Conservation (phyloP, 495 filamentous ascomycete genomes). For the Cenococcum geophilum region DNA sequence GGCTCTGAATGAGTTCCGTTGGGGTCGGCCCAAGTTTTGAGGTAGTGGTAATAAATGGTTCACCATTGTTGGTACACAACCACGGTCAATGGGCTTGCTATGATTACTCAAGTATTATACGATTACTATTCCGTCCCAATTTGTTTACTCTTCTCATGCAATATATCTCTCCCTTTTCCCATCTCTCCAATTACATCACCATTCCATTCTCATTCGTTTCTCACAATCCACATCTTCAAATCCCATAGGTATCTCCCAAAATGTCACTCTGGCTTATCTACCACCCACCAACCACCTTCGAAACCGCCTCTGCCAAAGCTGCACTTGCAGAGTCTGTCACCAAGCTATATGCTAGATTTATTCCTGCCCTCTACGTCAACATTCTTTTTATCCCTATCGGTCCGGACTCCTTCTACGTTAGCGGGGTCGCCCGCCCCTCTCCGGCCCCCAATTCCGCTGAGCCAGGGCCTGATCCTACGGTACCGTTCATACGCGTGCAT, state of each 20-base stretch:
- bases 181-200: neutral
- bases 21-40: neutral
- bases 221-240: neutral
- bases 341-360: slow-evolving; percentile 29
- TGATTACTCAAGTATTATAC: neutral
- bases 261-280: slow-evolving; percentile 42
- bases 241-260: neutral
- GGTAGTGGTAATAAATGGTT: neutral
- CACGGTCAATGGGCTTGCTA: no score
- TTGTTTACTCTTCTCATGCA: neutral
- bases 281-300: slow-evolving; percentile 35
- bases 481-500: slow-evolving; percentile 36
- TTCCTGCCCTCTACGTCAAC: slow-evolving; percentile 41
- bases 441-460: neutral
- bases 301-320: slow-evolving; percentile 25
- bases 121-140: neutral
- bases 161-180: neutral
- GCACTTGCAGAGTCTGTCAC: slow-evolving; percentile 31
- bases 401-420: slow-evolving; percentile 29
- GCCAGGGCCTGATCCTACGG: slow-evolving; percentile 9
- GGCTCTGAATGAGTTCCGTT: neutral
- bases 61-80: no score
- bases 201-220: neutral
- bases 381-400: slow-evolving; percentile 35
- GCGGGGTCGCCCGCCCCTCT: slow-evolving; percentile 19